Evolutionary conservation across 1,284 basidiomycete genomes (phyloP), one percentile per base, ranked within the genome.

Genomic region (Exobasidium rhododendri): DNA sequence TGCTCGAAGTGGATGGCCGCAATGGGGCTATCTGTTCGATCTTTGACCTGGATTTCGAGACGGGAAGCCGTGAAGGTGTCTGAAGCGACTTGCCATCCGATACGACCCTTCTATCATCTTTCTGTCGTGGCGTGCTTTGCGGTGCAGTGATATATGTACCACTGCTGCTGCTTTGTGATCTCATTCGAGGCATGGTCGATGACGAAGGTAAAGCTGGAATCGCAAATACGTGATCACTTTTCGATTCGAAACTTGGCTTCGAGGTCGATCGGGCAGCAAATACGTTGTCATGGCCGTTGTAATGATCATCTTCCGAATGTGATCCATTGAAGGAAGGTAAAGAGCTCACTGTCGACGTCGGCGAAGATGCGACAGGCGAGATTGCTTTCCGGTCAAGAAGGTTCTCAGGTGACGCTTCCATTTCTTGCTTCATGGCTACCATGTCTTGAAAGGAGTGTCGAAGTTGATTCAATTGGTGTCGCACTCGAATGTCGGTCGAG

Each of bases 401-500:
- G 7, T 10, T 24, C 14, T 31, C 47, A 50, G 47, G 47, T 7
- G 47, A 7, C 47, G 47, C 7, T 10, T 26, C 7, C 7, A 20
- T 20, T 20, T 50, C 47, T 50, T 31, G 47, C 20, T 14, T 31
- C 47, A 50, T 50, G 47, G 47, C 47, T 20, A 31, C 7, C 47
- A 50, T 24, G 20, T 50, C 47, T 31, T 50, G 22, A 26, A 7
- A 26, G 22, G 47, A 50, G 24, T 31, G 47, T 20, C 20, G 7
- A 24, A 50, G 24, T 31, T 50, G 22, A 26, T 14, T 31, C 47
- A 50, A 31, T 31, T 50, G 24, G 47, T 20, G 24, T 50, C 47
- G 47, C 20, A 50, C 47, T 31, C 47, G 7, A 10, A 26, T 20
- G 47, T 50, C 47, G 14, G 22, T 24, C 24, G 14, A 26, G 22